Evolutionary conservation across 2,329 filamentous ascomycete genomes (phyloP).

Genomic region (Berkeleyomyces basicola): DNA sequence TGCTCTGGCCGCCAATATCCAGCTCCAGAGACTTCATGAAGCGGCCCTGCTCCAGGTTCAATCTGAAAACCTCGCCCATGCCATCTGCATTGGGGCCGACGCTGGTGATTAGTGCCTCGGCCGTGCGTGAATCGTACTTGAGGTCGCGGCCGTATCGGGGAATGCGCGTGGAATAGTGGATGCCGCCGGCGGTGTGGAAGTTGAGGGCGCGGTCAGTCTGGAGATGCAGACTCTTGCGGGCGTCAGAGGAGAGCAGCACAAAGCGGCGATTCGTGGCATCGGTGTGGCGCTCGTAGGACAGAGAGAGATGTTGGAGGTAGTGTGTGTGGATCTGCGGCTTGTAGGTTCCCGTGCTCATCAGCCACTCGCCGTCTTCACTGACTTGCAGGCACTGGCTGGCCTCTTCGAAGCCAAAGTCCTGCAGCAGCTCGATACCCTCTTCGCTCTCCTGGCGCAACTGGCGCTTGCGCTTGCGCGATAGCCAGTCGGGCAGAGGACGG

Average conservation of each 20-base stretch:
- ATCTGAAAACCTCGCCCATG: conserved; percentile 76
- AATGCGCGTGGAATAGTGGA: conserved; percentile 77
- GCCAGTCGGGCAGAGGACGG: conserved; percentile 85
- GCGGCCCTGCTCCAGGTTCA: conserved; percentile 80
- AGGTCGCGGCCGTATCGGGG: conserved; percentile 86
- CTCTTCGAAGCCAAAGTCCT: conserved; percentile 96
- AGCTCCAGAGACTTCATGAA: conserved; percentile 92
- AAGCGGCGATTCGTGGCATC: conserved; percentile 85
- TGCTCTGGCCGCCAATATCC: conserved; percentile 61
- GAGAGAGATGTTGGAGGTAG: conserved; percentile 76
- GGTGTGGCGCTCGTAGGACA: conserved; percentile 90
- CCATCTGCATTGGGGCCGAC: conserved; percentile 78
- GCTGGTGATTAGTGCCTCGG: conserved; percentile 73
- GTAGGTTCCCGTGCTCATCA: conserved; percentile 78
- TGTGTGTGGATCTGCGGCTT: conserved; percentile 81
- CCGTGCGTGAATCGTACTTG: conserved; percentile 62
- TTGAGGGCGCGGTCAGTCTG: conserved; percentile 84
- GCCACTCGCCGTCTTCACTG: conserved; percentile 92
- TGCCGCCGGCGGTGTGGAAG: conserved; percentile 77
- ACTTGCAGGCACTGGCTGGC: conserved; percentile 78
- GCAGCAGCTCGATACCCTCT: conserved; percentile 84
- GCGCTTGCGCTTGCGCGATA: conserved; percentile 73
- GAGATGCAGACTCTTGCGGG: conserved; percentile 84
- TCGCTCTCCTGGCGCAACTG: conserved; percentile 85
- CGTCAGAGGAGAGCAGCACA: conserved; percentile 72